Conservation (phyloP, 2,329 filamentous ascomycete genomes). For the Neurospora sp. region DNA sequence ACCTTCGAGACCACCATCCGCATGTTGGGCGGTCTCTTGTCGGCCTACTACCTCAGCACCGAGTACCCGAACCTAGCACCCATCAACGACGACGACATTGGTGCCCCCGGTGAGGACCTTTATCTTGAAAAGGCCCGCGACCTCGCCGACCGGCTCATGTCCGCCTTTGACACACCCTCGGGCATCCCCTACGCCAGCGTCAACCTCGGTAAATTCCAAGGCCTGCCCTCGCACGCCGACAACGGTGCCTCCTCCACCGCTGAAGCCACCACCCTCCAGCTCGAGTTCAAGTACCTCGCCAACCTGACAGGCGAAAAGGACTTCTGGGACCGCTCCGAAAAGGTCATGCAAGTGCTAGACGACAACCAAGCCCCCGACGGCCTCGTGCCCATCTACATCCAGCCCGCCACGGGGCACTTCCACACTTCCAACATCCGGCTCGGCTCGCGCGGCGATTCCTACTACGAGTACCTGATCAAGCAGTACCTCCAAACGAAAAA, state of each 20-base stretch:
- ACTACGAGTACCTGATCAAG: conserved; percentile 98
- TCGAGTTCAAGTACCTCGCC: conserved; percentile 94
- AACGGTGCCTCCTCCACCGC: conserved; percentile 86
- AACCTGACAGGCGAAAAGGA: conserved; percentile 86
- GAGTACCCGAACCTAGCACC: conserved; percentile 72
- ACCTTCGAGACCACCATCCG: conserved; percentile 97
- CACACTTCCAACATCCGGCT: conserved; percentile 74
- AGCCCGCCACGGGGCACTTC: conserved; percentile 69
- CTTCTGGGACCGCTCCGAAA: conserved; percentile 88
- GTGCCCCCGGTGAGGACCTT: conserved; percentile 71
- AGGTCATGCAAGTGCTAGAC: conserved; percentile 85
- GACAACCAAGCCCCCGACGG: conserved; percentile 70
- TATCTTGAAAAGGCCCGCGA: conserved; percentile 96
- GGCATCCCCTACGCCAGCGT: conserved; percentile 87
- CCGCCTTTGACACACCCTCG: conserved; percentile 78
- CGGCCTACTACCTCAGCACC: conserved; percentile 89
- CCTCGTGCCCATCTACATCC: conserved; percentile 84
- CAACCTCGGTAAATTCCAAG: conserved; percentile 67
- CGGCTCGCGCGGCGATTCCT: conserved; percentile 90
- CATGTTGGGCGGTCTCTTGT: conserved; percentile 87
- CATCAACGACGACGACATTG: conserved; percentile 58
- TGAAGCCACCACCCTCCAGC: conserved; percentile 82
- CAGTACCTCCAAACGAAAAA: conserved; percentile 91
- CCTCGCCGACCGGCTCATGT: conserved; percentile 74
- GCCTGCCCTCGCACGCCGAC: conserved; percentile 73